phyloP scores from a whole-genome alignment of 2,329 filamentous ascomycete genomes.

The Stachybotrys chlorohalonatus region DNA sequence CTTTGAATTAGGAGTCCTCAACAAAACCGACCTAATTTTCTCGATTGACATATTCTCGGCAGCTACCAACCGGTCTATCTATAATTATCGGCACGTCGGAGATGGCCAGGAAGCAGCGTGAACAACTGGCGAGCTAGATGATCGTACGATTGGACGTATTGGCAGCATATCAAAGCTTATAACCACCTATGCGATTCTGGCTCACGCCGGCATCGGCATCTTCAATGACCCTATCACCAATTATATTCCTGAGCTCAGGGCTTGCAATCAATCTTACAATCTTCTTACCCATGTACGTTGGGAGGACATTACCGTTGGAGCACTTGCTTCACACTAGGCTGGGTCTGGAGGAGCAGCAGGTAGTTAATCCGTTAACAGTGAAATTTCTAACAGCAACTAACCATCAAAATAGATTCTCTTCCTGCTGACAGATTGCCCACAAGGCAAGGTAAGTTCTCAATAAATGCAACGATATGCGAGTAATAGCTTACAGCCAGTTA shows the following conservation, averaged over 20 bases:
- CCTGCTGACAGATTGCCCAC: background rate
- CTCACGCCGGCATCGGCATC: conserved; percentile 8
- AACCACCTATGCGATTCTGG: conserved; percentile 16
- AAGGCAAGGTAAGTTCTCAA: background rate
- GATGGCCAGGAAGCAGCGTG: conserved; percentile 2
- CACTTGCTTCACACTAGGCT: conserved; percentile 11
- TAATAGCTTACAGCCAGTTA: background rate
- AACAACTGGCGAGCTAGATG: conserved; percentile 5
- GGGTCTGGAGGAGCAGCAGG: conserved; percentile 5
- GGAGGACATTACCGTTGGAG: conserved; percentile 11
- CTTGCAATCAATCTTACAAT: conserved; percentile 1
- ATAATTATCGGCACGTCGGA: conserved; percentile 7
- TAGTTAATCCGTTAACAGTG: background rate
- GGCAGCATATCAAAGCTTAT: conserved; percentile 18
- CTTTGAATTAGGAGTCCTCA: conserved; percentile 2
- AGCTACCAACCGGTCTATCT: conserved; percentile 9
- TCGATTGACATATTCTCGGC: conserved; percentile 10
- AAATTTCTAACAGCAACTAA: background rate
- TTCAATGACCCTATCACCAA: conserved; percentile 15
- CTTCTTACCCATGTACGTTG: conserved; percentile 5
- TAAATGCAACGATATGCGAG: background rate
- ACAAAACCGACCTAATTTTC: conserved; percentile 8
- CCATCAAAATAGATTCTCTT: background rate
- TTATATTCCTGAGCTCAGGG: conserved; percentile 14
- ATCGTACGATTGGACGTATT: conserved; percentile 14